phyloP scores from a whole-genome alignment of 176 grass and related monocot species.

The Aegilops tauschii region DNA sequence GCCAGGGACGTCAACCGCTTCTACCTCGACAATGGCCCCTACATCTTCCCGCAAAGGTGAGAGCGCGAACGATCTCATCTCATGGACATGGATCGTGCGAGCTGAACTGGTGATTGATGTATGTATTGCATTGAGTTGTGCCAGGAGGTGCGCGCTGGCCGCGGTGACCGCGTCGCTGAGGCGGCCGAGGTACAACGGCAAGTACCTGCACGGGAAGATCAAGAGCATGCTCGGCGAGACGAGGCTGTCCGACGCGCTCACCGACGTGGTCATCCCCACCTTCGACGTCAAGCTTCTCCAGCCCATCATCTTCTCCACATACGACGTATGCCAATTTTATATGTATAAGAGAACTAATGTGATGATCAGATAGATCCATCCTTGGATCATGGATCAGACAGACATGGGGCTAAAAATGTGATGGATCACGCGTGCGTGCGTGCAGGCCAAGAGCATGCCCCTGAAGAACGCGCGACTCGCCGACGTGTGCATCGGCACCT shows the following conservation, averaged over 20 bases:
- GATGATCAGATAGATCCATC: neutral
- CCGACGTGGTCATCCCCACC: slow-evolving; percentile 58
- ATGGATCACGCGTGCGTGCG: neutral
- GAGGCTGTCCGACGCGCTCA: slow-evolving; percentile 49
- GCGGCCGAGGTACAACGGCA: slow-evolving; percentile 49
- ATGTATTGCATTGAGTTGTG: neutral
- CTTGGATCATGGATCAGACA: neutral
- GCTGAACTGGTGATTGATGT: neutral
- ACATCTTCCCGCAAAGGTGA: slow-evolving; percentile 37
- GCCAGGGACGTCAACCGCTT: slow-evolving; percentile 43
- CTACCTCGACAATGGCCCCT: slow-evolving; percentile 39
- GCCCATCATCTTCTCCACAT: slow-evolving; percentile 65
- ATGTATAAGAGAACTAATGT: too few relatives aligned
- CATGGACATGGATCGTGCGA: neutral
- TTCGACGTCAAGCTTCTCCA: slow-evolving; percentile 55
- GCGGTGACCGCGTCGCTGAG: neutral
- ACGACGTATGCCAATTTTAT: slow-evolving; percentile 25
- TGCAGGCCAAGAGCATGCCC: slow-evolving; percentile 36
- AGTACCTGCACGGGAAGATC: slow-evolving; percentile 40
- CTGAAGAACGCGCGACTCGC: slow-evolving; percentile 72
- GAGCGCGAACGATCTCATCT: neutral
- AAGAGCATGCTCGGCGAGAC: slow-evolving; percentile 42
- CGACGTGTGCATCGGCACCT: slow-evolving; percentile 76
- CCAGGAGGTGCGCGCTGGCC: neutral
- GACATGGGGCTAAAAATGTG: neutral